Evolutionary conservation across 1,139 yeast species (phyloP), one percentile per base, ranked within the genome.

Genomic region (Geotrichum histeridarum): DNA sequence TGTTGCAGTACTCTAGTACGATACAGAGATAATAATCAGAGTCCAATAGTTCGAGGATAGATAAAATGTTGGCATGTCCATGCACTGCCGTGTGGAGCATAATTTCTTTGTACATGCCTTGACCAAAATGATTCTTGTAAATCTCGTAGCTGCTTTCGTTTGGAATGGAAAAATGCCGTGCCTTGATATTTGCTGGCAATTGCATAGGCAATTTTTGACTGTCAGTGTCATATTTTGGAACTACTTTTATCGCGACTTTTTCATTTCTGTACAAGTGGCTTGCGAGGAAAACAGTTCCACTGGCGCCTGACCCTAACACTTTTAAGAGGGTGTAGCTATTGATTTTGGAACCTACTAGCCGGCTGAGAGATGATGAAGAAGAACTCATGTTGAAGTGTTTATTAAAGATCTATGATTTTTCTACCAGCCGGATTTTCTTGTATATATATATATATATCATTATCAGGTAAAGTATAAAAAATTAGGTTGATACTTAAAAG

Each of bases 221-320:
- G 38, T 12, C 15, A 17, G 39, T 2, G 17, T 8, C 17, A n/a
- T 27, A 22, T 62, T 84, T 83, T 41, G 86, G 75, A 4, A 88
- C 77, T 57, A 84, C 82, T 69, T 90, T 90, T 59, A 91, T 82
- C 2, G 96, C 96, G 63, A 75, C 83, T 33, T 73, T 69, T 52
- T 74, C 67, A 39, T 78, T 76, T 0, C 83, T 77, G 50, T 62
- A 64, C 15, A 76, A 61, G 66, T 87, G 84, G 60, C 76, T 72
- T 5, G 89, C 91, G 15, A 80, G 75, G 70, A 86, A 89, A 12
- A 90, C 95, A 32, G 86, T 76, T 1, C 96, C 96, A 65, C 86
- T 89, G 17, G 95, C 90, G 42, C 97, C 96, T 0, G 94, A 81
- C n/a, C 96, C 96, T n/a, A 87, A 77, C 58, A 83, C 81, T 54